phyloP scores from a whole-genome alignment of 2,329 filamentous ascomycete species.

The Scolecobasidium constrictum region DNA sequence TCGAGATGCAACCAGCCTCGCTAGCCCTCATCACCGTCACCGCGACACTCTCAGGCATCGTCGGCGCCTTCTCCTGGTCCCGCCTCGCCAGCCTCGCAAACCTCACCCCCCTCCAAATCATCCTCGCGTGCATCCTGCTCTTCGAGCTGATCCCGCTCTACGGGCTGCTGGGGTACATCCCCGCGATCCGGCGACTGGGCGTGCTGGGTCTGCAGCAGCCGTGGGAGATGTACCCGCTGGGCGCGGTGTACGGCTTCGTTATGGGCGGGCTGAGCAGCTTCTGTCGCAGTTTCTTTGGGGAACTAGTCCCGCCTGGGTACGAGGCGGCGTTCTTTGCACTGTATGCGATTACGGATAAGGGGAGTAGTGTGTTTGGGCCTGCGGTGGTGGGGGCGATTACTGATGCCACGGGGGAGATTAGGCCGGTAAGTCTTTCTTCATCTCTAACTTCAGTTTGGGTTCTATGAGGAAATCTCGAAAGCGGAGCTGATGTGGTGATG shows the following conservation, averaged over 20 bases:
- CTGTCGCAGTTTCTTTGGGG: constrained; percentile 83
- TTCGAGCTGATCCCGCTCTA: constrained; percentile 93
- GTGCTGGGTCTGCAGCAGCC: constrained; percentile 80
- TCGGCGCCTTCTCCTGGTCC: constrained; percentile 85
- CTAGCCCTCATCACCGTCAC: constrained; percentile 91
- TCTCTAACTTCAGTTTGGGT: too few species aligned
- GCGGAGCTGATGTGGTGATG: not conserved
- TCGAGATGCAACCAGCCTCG: constrained; percentile 81
- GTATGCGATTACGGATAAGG: constrained; percentile 96
- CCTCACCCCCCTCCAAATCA: constrained; percentile 73
- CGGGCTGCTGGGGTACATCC: constrained; percentile 77
- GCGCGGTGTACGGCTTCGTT: constrained; percentile 84
- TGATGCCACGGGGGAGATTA: constrained; percentile 47
- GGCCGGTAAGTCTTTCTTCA: constrained; percentile 25
- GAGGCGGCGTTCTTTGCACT: constrained; percentile 95
- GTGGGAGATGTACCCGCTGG: constrained; percentile 89
- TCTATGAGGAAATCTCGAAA: not conserved
- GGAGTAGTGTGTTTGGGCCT: constrained; percentile 85
- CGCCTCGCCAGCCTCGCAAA: constrained; percentile 59
- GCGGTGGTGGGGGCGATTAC: constrained; percentile 90
- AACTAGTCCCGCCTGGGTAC: constrained; percentile 85
- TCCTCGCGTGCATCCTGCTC: constrained; percentile 78
- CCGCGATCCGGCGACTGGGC: constrained; percentile 62
- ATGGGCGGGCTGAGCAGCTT: constrained; percentile 88
- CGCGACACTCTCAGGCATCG: constrained; percentile 69